Base-by-base conservation (phyloP, 1,284 basidiomycete species). In the Cryptococcus maquisensis region DNA sequence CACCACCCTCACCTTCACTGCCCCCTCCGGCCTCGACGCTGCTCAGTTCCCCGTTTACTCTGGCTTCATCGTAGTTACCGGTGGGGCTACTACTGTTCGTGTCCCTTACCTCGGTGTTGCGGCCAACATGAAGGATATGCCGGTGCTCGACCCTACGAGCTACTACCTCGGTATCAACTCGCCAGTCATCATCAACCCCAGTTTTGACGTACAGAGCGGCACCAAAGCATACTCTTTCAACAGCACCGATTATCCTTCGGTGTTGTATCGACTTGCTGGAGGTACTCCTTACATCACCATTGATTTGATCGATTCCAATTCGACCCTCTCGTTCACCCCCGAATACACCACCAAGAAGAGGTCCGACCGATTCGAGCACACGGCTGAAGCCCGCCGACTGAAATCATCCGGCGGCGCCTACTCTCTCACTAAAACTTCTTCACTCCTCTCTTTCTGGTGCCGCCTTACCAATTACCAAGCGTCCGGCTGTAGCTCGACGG, bases 141-240 rank as follows among this genome's bases (percentile, higher is more conserved):
- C 67, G 10, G 55, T 73, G 20, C 39, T 75, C 43, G 73, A 75
- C 53, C 54, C 60, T 41, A 69, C 72, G 10, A 49, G 64, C 56
- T 42, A 50, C 47, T 57, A 59, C 47, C 45, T 68, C 57, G 47
- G 64, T 44, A 65, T 62, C 75, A 44, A 57, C 56, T 54, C 64
- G 28, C 71, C 71, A 16, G 54, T 60, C 18, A 60, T 73, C 49
- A 42, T 65, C 8, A 51, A 64, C 37, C 55, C 41, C 3, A 24
- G 39, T 10, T 48, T 46, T 8, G 28, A 50, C 37, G 58, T 68
- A 9, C 65, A 73, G 44, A 40, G 37, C 7, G 65, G 57, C 10
- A 21, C 60, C 6, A 44, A 52, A 18, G 82, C 82, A 54, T 85
- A 83, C 64, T 83, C 81, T 1, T 83, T 85, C 64, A 71, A 68